These are phyloP conservation scores for Poa annua DNA, from an alignment of 176 grass and related monocot species.

Conservation along the genomic window DNA sequence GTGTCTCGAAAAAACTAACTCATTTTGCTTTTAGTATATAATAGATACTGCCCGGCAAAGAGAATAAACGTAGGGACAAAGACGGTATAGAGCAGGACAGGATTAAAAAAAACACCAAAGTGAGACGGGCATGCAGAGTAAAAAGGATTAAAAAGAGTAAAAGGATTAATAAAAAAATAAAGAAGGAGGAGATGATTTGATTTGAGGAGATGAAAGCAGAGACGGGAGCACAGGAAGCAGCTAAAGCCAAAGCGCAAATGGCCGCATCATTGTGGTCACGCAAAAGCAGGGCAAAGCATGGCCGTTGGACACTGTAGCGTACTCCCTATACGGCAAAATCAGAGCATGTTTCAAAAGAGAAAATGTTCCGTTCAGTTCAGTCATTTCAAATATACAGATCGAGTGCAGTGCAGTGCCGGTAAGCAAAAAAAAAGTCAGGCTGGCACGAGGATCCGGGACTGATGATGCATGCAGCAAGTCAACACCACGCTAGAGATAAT, in stretches of 20 bases:
- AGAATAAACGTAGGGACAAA: conserved; percentile 47
- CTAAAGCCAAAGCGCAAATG: conserved; percentile 46
- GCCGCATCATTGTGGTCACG: conserved; percentile 57
- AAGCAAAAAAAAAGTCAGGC: too few species aligned
- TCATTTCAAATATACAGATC: background rate
- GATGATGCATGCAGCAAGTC: conserved; percentile 19
- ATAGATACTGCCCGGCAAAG: conserved; percentile 33
- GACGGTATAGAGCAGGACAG: conserved; percentile 40
- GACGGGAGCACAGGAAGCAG: background rate
- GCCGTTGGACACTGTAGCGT: conserved; percentile 14
- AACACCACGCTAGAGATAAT: conserved; percentile 24
- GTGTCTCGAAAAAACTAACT: too few species aligned
- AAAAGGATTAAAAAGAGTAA: background rate
- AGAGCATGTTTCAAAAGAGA: conserved; percentile 3
- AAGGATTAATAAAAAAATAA: background rate
- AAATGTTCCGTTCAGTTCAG: background rate
- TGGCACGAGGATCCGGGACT: conserved; percentile 20
- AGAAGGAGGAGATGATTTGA: background rate
- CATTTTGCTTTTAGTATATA: too few species aligned
- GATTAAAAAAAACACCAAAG: conserved; percentile 22
- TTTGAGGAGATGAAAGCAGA: conserved; percentile 26
- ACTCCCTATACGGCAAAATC: background rate
- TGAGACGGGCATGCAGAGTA: background rate
- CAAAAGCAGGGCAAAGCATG: conserved; percentile 61
- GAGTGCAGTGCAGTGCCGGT: background rate